Conservation (phyloP, 2,329 filamentous ascomycete genomes). For the Aspergillus tanneri region DNA sequence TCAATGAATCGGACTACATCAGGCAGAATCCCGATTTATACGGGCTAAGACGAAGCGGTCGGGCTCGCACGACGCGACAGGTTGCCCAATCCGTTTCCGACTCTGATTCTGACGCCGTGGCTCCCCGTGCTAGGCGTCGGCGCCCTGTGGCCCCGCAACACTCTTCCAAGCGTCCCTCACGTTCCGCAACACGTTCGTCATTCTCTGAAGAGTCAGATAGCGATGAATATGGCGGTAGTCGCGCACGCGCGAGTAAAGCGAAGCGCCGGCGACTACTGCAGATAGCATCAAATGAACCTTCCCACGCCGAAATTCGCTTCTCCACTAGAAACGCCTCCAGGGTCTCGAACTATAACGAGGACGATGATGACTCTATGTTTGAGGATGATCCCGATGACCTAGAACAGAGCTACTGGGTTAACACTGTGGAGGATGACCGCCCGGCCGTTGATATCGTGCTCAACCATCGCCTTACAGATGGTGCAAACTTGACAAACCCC, state of each 20-base stretch:
- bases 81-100: conserved; percentile 62
- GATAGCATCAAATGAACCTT: conserved; percentile 61
- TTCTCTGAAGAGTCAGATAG: conserved; percentile 68
- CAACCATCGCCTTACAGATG: conserved; percentile 77
- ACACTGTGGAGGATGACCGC: conserved; percentile 68
- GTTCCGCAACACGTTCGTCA: conserved; percentile 56
- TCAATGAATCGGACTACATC: conserved; percentile 79
- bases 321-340: conserved; percentile 82
- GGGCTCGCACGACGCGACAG: conserved; percentile 61
- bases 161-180: conserved; percentile 50
- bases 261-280: conserved; percentile 70
- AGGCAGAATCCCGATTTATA: conserved; percentile 91
- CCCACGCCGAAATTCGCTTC: conserved; percentile 81
- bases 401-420: conserved; percentile 69
- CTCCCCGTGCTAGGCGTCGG: conserved; percentile 46
- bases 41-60: conserved; percentile 83
- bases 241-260: conserved; percentile 70
- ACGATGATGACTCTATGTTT: conserved; percentile 59
- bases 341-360: conserved; percentile 67
- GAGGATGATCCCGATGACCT: conserved; percentile 59
- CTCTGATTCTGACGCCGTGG: conserved; percentile 72
- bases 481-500: conserved; percentile 45
- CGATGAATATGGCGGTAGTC: conserved; percentile 74
- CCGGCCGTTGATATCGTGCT: conserved; percentile 90
- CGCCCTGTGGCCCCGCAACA: conserved; percentile 53